These are phyloP conservation scores for Colletotrichum chlorophyti DNA, from an alignment of 2,329 filamentous ascomycete genomes.

Conservation along the genomic window DNA sequence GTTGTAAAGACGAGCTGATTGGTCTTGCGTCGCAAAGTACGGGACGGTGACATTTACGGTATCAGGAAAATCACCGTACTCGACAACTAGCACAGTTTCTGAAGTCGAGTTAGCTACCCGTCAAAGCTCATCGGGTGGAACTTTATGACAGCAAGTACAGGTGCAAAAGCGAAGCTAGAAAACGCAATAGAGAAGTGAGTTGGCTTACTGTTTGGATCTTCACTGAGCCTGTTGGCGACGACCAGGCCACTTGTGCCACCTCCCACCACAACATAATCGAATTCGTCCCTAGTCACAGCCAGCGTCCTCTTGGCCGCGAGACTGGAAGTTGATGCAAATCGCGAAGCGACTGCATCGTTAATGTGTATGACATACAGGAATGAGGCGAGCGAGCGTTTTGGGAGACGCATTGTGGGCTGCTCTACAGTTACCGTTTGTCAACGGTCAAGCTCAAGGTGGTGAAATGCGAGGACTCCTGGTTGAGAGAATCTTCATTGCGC, in stretches of 20 bases:
- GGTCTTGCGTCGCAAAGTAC: constrained; percentile 29
- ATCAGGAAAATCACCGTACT: constrained; percentile 37
- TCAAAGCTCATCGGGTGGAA: background rate
- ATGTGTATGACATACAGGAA: too few species aligned
- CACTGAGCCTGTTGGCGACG: constrained; percentile 44
- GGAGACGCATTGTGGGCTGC: too few species aligned
- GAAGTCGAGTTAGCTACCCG: background rate
- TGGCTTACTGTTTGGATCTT: constrained; percentile 35
- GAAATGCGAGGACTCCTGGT: too few species aligned
- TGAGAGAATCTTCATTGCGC: too few species aligned
- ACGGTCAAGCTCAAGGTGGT: too few species aligned
- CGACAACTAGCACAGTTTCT: constrained; percentile 36
- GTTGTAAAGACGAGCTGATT: constrained; percentile 18
- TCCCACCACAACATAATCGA: constrained; percentile 41
- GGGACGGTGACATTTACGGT: constrained; percentile 33
- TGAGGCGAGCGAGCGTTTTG: too few species aligned
- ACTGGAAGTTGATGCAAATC: background rate
- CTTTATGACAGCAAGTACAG: fast-evolving
- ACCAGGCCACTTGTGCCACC: constrained; percentile 45
- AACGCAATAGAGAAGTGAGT: background rate
- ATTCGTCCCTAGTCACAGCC: constrained; percentile 17
- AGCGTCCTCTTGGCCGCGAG: background rate
- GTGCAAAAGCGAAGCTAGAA: fast-evolving
- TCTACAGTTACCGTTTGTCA: too few species aligned
- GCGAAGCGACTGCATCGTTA: too few species aligned